Evolutionary conservation across 306 rosid species (phyloP).

Genomic region (Cucurbita maxima): DNA sequence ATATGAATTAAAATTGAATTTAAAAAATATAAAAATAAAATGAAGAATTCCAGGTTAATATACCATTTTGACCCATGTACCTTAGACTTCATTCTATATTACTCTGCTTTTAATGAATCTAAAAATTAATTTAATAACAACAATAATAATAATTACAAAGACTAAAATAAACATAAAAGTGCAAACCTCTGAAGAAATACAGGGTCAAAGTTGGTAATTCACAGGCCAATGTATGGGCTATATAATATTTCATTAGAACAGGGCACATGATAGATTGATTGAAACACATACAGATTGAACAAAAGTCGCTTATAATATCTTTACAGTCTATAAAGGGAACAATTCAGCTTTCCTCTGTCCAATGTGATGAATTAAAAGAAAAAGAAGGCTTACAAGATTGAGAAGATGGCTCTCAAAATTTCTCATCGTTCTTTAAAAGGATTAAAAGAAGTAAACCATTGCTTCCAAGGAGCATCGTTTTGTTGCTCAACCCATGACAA

Average conservation of each 20-base stretch:
- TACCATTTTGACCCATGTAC: too few relatives aligned
- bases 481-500: slow-evolving; percentile 96
- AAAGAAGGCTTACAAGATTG: not conserved
- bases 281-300: not conserved
- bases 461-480: slow-evolving; percentile 84
- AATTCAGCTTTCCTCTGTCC: not conserved
- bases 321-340: not conserved
- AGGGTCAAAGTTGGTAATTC: not conserved
- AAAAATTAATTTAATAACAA: too few relatives aligned
- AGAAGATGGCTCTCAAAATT: not conserved
- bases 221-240: not conserved
- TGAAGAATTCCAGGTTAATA: too few relatives aligned
- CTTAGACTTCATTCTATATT: too few relatives aligned
- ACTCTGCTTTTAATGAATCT: too few relatives aligned
- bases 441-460: slow-evolving; percentile 50
- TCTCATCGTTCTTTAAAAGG: slow-evolving; percentile 27
- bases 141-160: too few relatives aligned
- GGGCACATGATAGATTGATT: not conserved
- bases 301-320: slow-evolving; percentile 2
- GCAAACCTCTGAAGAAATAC: not conserved
- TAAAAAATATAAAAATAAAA: too few relatives aligned
- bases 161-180: not conserved
- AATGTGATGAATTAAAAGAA: not conserved
- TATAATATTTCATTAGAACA: not conserved
- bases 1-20: too few relatives aligned